A percentile compares a stretch with the other conserved stretches of the same genome.
These are phyloP conservation scores for Penicillium sp. DNA, from an alignment of 2,329 filamentous ascomycete genomes.

Conservation along the genomic window DNA sequence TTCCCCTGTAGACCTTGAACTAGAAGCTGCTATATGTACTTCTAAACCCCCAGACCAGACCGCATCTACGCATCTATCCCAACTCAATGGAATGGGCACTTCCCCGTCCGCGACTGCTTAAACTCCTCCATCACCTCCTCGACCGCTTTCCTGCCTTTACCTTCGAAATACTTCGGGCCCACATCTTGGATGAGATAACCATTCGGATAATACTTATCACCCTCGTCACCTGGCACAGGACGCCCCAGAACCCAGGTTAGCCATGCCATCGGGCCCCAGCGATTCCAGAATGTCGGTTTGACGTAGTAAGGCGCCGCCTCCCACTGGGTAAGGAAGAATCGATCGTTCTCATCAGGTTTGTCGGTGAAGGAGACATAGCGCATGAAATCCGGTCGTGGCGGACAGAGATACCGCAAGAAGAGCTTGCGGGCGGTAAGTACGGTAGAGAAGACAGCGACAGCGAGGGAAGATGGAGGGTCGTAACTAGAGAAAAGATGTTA, in stretches of 20 bases:
- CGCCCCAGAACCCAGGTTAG: constrained; percentile 50
- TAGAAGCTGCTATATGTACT: not conserved
- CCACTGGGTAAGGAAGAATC: constrained; percentile 55
- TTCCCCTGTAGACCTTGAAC: not conserved
- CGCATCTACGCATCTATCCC: not conserved
- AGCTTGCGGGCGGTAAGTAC: constrained; percentile 58
- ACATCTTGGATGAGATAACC: constrained; percentile 59
- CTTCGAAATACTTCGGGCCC: constrained; percentile 60
- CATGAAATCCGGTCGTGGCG: constrained; percentile 57
- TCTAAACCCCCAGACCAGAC: not conserved
- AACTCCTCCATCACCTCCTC: constrained; percentile 46
- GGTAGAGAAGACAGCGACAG: constrained; percentile 45
- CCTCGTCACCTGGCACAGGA: constrained; percentile 52
- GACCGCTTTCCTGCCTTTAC: constrained; percentile 47
- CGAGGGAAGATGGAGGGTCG: constrained; percentile 39
- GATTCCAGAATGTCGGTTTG: constrained; percentile 60
- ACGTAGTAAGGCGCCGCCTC: constrained; percentile 68
- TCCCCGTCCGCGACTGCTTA: constrained; percentile 44
- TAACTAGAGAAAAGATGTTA: constrained; percentile 35
- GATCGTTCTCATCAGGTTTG: constrained; percentile 56
- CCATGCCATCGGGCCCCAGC: constrained; percentile 63
- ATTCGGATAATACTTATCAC: constrained; percentile 50
- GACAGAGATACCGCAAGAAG: constrained; percentile 58
- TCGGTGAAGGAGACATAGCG: constrained; percentile 46
- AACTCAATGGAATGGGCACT: constrained; percentile 52